Base-by-base conservation (phyloP, 768 basidiomycete species). In the Tylopilus plumbeoviolaceoides region DNA sequence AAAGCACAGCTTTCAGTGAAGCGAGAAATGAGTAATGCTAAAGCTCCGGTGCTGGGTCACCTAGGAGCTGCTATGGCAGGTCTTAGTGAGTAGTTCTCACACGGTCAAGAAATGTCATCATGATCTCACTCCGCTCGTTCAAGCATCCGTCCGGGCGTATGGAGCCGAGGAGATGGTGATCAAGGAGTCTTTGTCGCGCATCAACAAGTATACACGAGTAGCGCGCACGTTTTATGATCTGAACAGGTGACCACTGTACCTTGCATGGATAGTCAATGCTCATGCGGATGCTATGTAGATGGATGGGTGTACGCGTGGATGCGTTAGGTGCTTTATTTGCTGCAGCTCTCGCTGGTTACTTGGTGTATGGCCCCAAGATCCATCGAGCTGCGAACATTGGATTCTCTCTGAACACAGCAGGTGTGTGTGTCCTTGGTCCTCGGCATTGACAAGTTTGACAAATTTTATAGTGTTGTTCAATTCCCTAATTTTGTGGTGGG, bases 401-500 rank as follows among this genome's bases (percentile, higher is more conserved):
- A 3, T 69, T 74, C 57, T 69, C 72, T 15, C 49, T 73, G 53
- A 72, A 65, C 25, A 73, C 76, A 74, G 76, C 77, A 28, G 31
- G 31, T 12, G 73, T 73, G 30, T 14, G 64, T 60, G 5, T 5
- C 20, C 18, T 30, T 36, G 0, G n/a, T 46, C 10, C 6, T 17
- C 17, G 8, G n/a, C 18, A 14, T 1, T 7, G 15, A 12, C 7
- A 9, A 43, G 18, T 17, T 12, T 21, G 14, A 57, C 17, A n/a
- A 9, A 25, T n/a, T 14, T 27, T 18, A 25, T 44, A 73, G 78
- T 84, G 20, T 74, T 73, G 4, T 85, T 87, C 63, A 81, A 79
- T 48, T 65, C 70, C 15, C 63, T 78, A 67, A 81, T 87, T 40
- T 62, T 87, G 39, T 78, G 70, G 67, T 75, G 74, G 31, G 66